Conservation (phyloP, 1,284 basidiomycete genomes). For the Trichosporon inkin region DNA sequence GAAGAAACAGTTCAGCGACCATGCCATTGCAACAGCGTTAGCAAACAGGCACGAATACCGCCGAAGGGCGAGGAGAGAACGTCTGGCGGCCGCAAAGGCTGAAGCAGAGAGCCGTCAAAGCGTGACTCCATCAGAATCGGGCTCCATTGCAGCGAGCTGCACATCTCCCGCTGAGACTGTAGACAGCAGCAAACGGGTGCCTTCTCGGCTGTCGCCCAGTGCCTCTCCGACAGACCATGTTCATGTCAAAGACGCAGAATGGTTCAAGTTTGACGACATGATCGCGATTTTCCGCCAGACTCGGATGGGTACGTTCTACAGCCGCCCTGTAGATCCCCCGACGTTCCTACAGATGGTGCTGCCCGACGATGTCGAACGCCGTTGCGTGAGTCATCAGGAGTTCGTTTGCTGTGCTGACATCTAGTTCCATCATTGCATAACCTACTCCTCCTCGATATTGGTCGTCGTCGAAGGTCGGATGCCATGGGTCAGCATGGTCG, state of each 20-base stretch:
- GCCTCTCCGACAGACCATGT: not conserved
- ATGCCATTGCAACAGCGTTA: conserved; percentile 19
- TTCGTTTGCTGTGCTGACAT: not conserved
- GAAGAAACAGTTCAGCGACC: conserved; percentile 29
- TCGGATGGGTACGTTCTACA: conserved; percentile 34
- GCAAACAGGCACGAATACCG: conserved; percentile 21
- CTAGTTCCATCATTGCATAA: conserved; percentile 39
- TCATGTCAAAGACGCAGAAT: not conserved
- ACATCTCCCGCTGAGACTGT: too few relatives aligned
- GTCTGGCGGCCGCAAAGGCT: not conserved
- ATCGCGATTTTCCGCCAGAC: conserved; percentile 33
- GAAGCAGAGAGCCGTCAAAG: too few relatives aligned
- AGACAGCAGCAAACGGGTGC: too few relatives aligned
- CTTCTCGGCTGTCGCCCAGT: too few relatives aligned
- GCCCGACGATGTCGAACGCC: conserved; percentile 29
- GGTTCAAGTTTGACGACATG: conserved; percentile 23
- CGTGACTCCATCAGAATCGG: too few relatives aligned
- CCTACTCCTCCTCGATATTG: conserved; percentile 38
- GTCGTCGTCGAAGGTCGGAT: conserved; percentile 34
- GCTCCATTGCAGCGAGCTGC: too few relatives aligned
- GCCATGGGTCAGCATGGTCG: conserved; percentile 35
- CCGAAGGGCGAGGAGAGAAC: not conserved
- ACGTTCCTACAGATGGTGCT: conserved; percentile 28
- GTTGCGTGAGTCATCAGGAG: conserved; percentile 26
- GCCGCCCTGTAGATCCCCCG: conserved; percentile 28